Conservation (phyloP, 2,329 filamentous ascomycete genomes). For the Clarireedia hainanense region DNA sequence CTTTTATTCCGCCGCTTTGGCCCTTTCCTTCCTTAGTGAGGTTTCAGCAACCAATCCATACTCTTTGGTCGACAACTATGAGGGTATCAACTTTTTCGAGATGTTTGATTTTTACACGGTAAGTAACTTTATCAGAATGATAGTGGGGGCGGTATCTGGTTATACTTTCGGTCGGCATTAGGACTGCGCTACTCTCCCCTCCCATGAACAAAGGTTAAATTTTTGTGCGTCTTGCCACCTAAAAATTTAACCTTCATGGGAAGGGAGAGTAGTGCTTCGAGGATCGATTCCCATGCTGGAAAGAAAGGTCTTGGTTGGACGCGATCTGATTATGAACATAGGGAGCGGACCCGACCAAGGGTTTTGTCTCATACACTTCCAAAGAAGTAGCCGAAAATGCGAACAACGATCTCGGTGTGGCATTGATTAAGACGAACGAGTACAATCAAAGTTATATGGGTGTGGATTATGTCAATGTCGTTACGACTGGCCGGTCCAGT, state of each 20-base stretch:
- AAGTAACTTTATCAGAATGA: conserved; percentile 3
- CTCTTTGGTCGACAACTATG: conserved; percentile 28
- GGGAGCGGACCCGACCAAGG: conserved; percentile 52
- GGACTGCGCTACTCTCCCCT: neutral
- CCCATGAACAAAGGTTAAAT: too few relatives aligned
- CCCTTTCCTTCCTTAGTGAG: conserved; percentile 8
- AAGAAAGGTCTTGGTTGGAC: neutral
- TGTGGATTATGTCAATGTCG: conserved; percentile 47
- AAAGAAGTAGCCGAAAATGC: conserved; percentile 41
- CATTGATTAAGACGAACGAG: conserved; percentile 47
- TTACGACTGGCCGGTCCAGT: conserved; percentile 55
- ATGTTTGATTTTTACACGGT: conserved; percentile 46
- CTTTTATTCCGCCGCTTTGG: conserved; percentile 1
- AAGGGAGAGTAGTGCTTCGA: neutral
- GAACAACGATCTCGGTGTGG: conserved; percentile 25
- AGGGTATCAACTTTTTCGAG: conserved; percentile 36
- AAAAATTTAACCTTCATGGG: too few relatives aligned
- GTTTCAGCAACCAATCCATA: conserved; percentile 11
- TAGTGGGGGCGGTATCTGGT: neutral
- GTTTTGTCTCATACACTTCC: conserved; percentile 55
- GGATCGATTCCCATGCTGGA: neutral
- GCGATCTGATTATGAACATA: conserved; percentile 6
- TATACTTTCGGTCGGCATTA: neutral
- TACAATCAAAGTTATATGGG: conserved; percentile 54
- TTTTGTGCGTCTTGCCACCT: too few relatives aligned